Conservation (phyloP, 202 grass and related monocot species). For the Cymbopogon flexuosus region DNA sequence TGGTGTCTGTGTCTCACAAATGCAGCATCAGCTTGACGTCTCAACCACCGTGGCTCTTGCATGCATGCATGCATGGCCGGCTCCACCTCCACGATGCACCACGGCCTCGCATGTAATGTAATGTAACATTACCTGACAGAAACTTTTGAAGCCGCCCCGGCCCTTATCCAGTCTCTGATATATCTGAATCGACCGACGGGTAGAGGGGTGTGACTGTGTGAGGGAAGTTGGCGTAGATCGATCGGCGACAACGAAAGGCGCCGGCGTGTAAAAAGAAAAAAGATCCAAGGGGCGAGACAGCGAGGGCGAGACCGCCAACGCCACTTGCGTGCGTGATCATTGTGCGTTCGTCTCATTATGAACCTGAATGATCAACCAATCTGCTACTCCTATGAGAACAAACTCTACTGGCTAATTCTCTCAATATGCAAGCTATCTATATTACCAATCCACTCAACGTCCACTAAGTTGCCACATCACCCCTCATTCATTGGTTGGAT, state of each 20-base stretch:
- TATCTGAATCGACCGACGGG: background rate
- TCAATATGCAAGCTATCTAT: no score
- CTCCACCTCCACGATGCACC: background rate
- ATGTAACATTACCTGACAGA: background rate
- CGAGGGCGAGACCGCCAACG: background rate
- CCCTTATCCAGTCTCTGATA: background rate
- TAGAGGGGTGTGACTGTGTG: no score
- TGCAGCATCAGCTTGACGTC: slow-evolving; percentile 12
- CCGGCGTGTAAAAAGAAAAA: background rate
- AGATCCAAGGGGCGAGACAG: background rate
- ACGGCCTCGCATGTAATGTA: background rate
- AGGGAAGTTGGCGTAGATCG: background rate
- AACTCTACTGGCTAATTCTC: no score
- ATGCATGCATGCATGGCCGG: background rate
- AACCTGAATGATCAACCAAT: no score
- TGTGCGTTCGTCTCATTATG: background rate
- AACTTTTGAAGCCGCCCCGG: background rate
- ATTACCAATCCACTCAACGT: no score
- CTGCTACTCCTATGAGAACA: no score
- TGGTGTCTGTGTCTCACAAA: background rate
- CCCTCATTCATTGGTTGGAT: background rate
- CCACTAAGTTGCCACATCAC: no score
- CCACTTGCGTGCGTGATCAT: background rate
- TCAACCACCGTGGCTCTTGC: slow-evolving; percentile 13
- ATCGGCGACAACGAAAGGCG: slow-evolving; percentile 3